Evolutionary conservation across 2,329 filamentous ascomycete species (phyloP).

Genomic region (Sodiomyces alkalinus): DNA sequence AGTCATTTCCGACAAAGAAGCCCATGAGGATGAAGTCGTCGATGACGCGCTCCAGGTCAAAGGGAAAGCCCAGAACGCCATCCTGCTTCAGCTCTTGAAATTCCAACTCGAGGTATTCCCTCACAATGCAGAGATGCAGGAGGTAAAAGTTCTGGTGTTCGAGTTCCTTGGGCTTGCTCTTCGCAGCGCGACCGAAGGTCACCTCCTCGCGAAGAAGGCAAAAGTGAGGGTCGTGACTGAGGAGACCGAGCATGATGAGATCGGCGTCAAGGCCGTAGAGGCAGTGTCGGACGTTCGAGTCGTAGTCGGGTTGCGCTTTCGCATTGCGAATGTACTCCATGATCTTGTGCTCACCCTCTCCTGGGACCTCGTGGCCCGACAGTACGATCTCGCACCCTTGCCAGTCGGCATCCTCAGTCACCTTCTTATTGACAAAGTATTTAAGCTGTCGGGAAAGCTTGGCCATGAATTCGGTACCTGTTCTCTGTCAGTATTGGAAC

Average conservation of each 20-base stretch:
- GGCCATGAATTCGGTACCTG: constrained; percentile 86
- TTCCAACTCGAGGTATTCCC: constrained; percentile 92
- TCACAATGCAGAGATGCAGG: constrained; percentile 91
- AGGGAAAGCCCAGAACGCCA: constrained; percentile 57
- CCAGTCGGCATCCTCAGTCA: constrained; percentile 94
- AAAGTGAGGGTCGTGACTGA: constrained; percentile 97
- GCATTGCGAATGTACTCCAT: constrained; percentile 99
- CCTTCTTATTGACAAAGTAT: constrained; percentile 98
- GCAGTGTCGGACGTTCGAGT: constrained; percentile 88
- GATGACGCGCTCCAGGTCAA: constrained; percentile 91
- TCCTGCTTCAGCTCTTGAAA: constrained; percentile 81
- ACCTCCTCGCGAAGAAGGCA: constrained; percentile 94
- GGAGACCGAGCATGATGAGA: constrained; percentile 92
- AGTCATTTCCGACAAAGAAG: constrained; percentile 98
- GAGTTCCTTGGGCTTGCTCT: constrained; percentile 84
- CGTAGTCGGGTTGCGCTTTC: constrained; percentile 86
- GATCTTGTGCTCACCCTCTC: constrained; percentile 98
- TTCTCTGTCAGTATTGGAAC: constrained; percentile 7
- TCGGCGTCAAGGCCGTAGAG: constrained; percentile 95
- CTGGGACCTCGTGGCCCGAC: constrained; percentile 93
- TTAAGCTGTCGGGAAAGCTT: constrained; percentile 87
- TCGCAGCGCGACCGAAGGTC: constrained; percentile 79
- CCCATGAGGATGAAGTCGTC: constrained; percentile 99
- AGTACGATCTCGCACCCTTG: constrained; percentile 92
- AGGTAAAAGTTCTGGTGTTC: constrained; percentile 99